Evolutionary conservation across 2,329 filamentous ascomycete species (phyloP).

Genomic region (Domatiomyces globalis): DNA sequence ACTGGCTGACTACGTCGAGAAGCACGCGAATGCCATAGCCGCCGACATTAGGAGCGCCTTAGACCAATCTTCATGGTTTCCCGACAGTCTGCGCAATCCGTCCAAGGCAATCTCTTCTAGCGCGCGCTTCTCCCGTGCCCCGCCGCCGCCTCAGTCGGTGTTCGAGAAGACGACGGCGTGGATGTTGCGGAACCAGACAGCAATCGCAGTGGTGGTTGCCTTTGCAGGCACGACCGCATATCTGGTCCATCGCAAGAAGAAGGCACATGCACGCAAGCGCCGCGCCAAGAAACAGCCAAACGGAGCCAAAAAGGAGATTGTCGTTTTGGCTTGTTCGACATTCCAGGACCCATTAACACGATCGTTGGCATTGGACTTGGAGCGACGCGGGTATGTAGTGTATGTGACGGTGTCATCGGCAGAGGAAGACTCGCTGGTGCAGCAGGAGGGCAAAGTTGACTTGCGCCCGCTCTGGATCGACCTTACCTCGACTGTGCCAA

Average conservation of each 20-base stretch:
- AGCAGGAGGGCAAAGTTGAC: slow-evolving; percentile 59
- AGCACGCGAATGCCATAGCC: slow-evolving; percentile 64
- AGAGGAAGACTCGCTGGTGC: slow-evolving; percentile 70
- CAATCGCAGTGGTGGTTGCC: slow-evolving; percentile 57
- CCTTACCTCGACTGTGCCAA: slow-evolving; percentile 46
- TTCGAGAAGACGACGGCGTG: slow-evolving; percentile 52
- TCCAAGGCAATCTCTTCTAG: slow-evolving; percentile 2
- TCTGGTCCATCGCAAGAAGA: slow-evolving; percentile 48
- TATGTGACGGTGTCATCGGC: slow-evolving; percentile 76
- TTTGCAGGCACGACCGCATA: slow-evolving; percentile 51
- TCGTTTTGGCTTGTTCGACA: slow-evolving; percentile 77
- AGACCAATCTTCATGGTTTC: slow-evolving; percentile 55
- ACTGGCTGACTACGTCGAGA: slow-evolving; percentile 67
- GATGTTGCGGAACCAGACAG: slow-evolving; percentile 56
- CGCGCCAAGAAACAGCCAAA: slow-evolving; percentile 66
- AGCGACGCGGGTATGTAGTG: slow-evolving; percentile 82
- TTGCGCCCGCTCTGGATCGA: slow-evolving; percentile 72
- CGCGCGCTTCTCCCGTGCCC: slow-evolving; percentile 20
- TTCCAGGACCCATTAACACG: slow-evolving; percentile 63
- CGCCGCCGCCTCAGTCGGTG: slow-evolving; percentile 30
- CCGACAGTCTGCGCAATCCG: slow-evolving; percentile 50
- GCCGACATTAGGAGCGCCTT: slow-evolving; percentile 53
- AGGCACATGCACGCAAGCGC: slow-evolving; percentile 46
- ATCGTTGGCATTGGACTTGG: slow-evolving; percentile 71
- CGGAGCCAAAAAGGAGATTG: slow-evolving; percentile 74